Conservation (phyloP, 2,329 filamentous ascomycete genomes). For the Colletotrichum aenigma region DNA sequence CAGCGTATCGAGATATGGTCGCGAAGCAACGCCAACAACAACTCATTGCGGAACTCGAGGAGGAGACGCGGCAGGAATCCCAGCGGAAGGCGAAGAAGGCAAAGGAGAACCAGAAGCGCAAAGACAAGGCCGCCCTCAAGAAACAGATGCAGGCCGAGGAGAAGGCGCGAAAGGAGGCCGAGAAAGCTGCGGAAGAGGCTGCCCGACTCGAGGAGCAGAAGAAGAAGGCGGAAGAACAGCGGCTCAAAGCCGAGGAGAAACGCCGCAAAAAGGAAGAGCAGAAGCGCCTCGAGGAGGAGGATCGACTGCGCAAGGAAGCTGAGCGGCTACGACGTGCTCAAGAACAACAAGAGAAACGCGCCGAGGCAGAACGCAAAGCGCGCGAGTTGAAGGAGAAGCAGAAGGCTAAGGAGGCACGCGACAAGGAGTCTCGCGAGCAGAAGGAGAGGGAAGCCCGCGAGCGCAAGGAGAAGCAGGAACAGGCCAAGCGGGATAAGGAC, state of each 20-base stretch:
- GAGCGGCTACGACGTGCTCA: constrained; percentile 80
- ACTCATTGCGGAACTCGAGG: constrained; percentile 87
- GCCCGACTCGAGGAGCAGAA: constrained; percentile 77
- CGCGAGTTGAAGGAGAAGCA: constrained; percentile 67
- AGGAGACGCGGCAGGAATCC: constrained; percentile 77
- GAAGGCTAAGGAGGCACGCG: constrained; percentile 82
- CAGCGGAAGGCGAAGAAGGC: constrained; percentile 91
- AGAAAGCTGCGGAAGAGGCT: constrained; percentile 87
- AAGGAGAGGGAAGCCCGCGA: constrained; percentile 65
- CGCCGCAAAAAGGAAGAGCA: constrained; percentile 90
- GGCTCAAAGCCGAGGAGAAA: constrained; percentile 85
- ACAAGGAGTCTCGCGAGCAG: constrained; percentile 77
- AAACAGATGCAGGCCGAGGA: constrained; percentile 91
- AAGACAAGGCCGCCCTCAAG: constrained; percentile 89
- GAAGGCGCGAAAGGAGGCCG: constrained; percentile 83
- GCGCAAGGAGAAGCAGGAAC: constrained; percentile 63
- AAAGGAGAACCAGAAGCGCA: constrained; percentile 92
- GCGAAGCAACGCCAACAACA: constrained; percentile 90
- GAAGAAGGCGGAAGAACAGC: constrained; percentile 80
- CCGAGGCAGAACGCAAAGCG: constrained; percentile 83
- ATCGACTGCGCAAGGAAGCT: constrained; percentile 81
- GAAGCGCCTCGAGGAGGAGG: constrained; percentile 89
- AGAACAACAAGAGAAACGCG: constrained; percentile 85
- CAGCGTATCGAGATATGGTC: constrained; percentile 97
- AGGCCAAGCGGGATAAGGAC: constrained; percentile 62